Base-by-base conservation (phyloP, 176 grass and related monocot genomes). In the Cenchrus americanus region DNA sequence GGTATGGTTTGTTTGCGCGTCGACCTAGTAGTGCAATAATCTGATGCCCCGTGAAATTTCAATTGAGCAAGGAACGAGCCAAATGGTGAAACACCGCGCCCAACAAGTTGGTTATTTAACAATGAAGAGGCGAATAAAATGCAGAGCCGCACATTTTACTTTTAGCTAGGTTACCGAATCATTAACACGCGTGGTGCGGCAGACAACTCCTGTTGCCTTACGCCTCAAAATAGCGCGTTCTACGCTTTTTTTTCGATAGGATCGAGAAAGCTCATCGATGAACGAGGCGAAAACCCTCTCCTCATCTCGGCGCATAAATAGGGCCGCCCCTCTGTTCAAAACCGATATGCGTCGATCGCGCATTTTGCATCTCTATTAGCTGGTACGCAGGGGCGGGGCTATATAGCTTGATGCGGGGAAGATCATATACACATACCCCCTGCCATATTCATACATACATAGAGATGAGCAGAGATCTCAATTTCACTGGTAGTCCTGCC, bases 91-190 rank as follows among this genome's bases (percentile, higher is more conserved):
- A 34, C 26, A 30, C 27, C 2, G 27, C 27, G 0, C 7, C 34
- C 0, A 6, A 73, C 71, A 75, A 92, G 55, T 87, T 73, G 51
- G 23, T n/a, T 50, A 80, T 46, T 68, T 69, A 77, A 77, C 55
- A 57, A 80, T 24, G 15, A 0, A 64, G 1, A 15, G n/a, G 0
- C 11, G 52, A 80, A 92, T 80, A 82, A 86, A 84, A 83, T 86
- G 15, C 6, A 52, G 9, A 7, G 6, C 10, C 43, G 1, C 22
- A 43, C 0, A 24, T 13, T 19, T 46, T 49, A 6, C 22, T 43
- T 42, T 69, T 26, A 11, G 11, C 6, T 43, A 11, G 11, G 10
- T 43, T 43, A 24, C 4, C 9, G 26, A 77, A 86, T 82, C 74
- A 78, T 80, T 73, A 66, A 78, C 60, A 15, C 21, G 4, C 6